Evolutionary conservation across 257 asterid genomes (phyloP).

Genomic region (Cynanchum wilfordii): DNA sequence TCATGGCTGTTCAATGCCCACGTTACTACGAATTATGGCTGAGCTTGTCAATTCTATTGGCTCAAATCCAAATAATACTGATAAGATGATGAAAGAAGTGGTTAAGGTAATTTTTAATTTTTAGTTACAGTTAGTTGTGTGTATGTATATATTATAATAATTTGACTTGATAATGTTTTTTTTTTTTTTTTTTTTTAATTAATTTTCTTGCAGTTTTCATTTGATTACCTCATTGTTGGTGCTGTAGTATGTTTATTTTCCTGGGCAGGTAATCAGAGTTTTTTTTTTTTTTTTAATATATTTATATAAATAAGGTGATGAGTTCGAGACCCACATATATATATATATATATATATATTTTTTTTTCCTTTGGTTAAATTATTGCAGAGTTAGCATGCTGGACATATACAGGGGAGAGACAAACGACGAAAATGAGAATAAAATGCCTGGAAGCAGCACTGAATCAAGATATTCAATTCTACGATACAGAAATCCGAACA

Average conservation of each 20-base stretch:
- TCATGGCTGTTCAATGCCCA: conserved; percentile 89
- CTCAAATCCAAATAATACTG: conserved; percentile 75
- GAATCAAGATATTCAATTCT: conserved; percentile 77
- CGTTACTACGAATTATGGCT: conserved; percentile 92
- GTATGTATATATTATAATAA: no score
- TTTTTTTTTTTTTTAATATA: no score
- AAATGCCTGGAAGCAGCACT: conserved; percentile 75
- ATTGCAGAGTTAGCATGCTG: conserved; percentile 88
- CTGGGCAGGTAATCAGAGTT: conserved; percentile 99
- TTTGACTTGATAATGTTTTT: no score
- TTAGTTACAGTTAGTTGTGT: no score
- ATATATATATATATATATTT: no score
- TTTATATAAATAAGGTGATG: no score
- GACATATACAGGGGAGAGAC: conserved; percentile 98
- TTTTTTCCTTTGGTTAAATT: no score
- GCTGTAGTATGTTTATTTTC: conserved; percentile 99
- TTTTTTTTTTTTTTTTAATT: no score
- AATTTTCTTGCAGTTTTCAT: conserved; percentile 69
- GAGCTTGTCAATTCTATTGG: conserved; percentile 99
- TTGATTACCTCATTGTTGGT: conserved; percentile 94
- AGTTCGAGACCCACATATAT: no score
- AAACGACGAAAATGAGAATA: conserved; percentile 84
- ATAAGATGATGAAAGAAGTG: conserved; percentile 93
- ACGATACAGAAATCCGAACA: conserved; percentile 84
- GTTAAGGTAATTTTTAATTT: conserved; percentile 46